Base-by-base conservation (phyloP, 495 filamentous ascomycete genomes). In the Aspergillus avenaceus region DNA sequence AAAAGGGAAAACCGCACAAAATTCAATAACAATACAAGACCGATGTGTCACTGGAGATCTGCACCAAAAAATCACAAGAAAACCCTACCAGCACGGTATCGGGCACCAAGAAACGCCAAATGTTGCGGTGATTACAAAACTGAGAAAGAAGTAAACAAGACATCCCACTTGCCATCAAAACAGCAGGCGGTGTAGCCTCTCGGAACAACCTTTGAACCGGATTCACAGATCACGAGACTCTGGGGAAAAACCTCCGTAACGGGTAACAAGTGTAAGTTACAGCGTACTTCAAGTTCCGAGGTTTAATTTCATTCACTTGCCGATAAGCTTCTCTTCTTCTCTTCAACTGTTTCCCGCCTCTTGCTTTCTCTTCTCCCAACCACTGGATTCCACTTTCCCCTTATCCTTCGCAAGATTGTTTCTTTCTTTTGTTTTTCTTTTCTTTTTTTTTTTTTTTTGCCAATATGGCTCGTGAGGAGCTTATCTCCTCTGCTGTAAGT, bases 391-490 rank as follows among this genome's bases (percentile, higher is more conserved):
- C 3, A 21, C 55, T 41, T 41, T 55, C 52, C 50, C n/a, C n/a
- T n/a, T n/a, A n/a, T n/a, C n/a, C n/a, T n/a, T n/a, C n/a, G n/a
- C n/a, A n/a, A n/a, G n/a, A n/a, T n/a, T n/a, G n/a, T n/a, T n/a
- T n/a, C n/a, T n/a, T n/a, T n/a, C n/a, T n/a, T n/a, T n/a, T n/a
- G n/a, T n/a, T n/a, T n/a, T n/a, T n/a, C n/a, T n/a, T n/a, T n/a
- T n/a, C n/a, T n/a, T n/a, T n/a, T n/a, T n/a, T n/a, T n/a, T n/a
- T n/a, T n/a, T n/a, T n/a, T n/a, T n/a, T 51, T 43, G 54, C 50
- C 63, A 79, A 47, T 50, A 91, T 91, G 87, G 73, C 84, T 60
- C 86, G 90, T 53, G 89, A 95, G 82, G 88, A 95, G 64, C 71
- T 95, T 52, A 84, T 95, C 62, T 72, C 82, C 58, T 91, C 87